These are phyloP conservation scores for Eimeria sp. DNA, from an alignment of 169 alveolate genomes.

Conservation along the genomic window DNA sequence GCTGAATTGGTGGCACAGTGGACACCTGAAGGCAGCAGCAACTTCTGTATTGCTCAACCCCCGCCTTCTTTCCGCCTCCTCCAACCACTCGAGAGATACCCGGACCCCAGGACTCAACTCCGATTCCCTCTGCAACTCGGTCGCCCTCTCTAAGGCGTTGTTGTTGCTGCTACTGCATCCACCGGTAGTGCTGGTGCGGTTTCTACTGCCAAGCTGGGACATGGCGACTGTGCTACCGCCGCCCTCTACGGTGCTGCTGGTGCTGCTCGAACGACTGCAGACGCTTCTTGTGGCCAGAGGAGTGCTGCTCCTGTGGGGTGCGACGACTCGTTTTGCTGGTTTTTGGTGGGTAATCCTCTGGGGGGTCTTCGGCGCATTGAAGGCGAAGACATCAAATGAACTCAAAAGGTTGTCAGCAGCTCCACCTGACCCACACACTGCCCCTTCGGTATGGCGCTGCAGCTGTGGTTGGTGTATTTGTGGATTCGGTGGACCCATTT, in stretches of 20 bases:
- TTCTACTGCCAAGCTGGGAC: neutral
- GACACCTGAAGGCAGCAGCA: conserved; percentile 77
- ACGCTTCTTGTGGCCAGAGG: neutral
- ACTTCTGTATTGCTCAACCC: conserved; percentile 56
- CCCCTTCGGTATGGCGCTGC: neutral
- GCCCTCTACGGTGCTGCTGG: neutral
- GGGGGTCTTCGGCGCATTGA: conserved; percentile 14
- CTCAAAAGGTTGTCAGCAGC: neutral
- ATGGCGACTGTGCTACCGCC: neutral
- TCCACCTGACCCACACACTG: neutral
- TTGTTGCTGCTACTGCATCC: conserved; percentile 20
- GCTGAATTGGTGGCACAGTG: conserved; percentile 37
- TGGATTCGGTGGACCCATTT: neutral
- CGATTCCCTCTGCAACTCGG: neutral
- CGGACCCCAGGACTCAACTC: conserved; percentile 43
- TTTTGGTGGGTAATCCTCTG: neutral
- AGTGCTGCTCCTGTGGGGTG: neutral
- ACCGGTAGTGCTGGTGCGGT: neutral
- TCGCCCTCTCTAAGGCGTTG: neutral
- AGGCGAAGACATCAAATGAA: conserved; percentile 17
- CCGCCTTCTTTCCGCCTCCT: conserved; percentile 63
- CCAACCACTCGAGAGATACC: conserved; percentile 29
- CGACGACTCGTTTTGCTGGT: neutral
- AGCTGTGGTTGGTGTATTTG: neutral
- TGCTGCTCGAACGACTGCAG: conserved; percentile 40